Evolutionary conservation across 2,329 filamentous ascomycete genomes (phyloP).

Genomic region (Paramyrothecium roridum): DNA sequence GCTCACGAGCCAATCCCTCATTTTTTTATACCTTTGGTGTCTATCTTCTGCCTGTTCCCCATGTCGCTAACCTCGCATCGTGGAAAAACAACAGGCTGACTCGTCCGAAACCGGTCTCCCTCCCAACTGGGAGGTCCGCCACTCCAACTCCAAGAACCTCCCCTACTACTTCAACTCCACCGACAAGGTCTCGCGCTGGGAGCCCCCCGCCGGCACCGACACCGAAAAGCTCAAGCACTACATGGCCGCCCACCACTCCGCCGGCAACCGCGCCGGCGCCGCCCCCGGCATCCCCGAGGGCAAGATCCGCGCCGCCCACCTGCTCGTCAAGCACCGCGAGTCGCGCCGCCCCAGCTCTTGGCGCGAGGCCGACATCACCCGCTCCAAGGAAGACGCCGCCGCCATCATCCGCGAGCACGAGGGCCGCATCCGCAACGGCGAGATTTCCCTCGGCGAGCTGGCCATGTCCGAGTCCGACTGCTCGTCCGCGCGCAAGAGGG

Average conservation of each 20-base stretch:
- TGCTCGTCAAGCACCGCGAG: constrained; percentile 89
- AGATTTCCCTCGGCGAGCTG: constrained; percentile 72
- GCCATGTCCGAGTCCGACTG: constrained; percentile 91
- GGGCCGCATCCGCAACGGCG: constrained; percentile 68
- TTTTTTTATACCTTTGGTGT: no score
- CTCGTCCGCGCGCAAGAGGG: constrained; percentile 89
- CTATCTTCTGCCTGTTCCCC: no score
- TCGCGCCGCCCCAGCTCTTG: constrained; percentile 90
- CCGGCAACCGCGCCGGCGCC: constrained; percentile 38
- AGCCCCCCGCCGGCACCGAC: constrained; percentile 84
- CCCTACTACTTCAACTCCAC: constrained; percentile 96
- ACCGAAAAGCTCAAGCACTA: constrained; percentile 89
- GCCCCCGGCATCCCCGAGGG: constrained; percentile 52
- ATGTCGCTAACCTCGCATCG: no score
- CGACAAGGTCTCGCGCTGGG: constrained; percentile 91
- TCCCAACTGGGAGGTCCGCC: constrained; percentile 88
- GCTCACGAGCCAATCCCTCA: no score
- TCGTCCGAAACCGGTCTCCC: constrained; percentile 71
- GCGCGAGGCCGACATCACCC: constrained; percentile 85
- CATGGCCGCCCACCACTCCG: constrained; percentile 85
- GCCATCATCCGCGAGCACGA: constrained; percentile 74
- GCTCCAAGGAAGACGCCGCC: constrained; percentile 82
- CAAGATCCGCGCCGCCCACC: constrained; percentile 90
- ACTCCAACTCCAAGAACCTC: constrained; percentile 97
- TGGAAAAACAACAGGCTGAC: neutral